These are phyloP conservation scores for Alternaria tenuissima DNA, from an alignment of 2,329 filamentous ascomycete genomes.

Conservation along the genomic window DNA sequence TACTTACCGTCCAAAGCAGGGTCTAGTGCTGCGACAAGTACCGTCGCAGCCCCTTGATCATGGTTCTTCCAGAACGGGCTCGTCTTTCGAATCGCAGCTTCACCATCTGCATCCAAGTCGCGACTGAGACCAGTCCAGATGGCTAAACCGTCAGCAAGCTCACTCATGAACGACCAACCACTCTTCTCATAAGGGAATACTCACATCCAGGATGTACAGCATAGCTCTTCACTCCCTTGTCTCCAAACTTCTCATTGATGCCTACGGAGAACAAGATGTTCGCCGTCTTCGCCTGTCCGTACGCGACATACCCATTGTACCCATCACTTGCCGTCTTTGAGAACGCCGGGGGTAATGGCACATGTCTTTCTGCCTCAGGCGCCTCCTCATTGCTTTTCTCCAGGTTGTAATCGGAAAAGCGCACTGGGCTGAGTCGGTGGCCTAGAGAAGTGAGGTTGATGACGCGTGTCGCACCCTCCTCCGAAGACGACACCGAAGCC, in stretches of 20 bases:
- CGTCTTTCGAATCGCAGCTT: constrained; percentile 36
- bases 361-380: constrained; percentile 35
- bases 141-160: constrained; percentile 23
- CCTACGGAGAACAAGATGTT: constrained; percentile 43
- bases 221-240: constrained; percentile 38
- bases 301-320: constrained; percentile 41
- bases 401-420: constrained; percentile 58
- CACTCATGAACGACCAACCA: not conserved
- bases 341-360: constrained; percentile 30
- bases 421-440: constrained; percentile 37
- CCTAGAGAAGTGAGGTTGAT: constrained; percentile 44
- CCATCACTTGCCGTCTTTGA: constrained; percentile 20
- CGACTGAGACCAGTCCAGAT: constrained; percentile 42
- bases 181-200: constrained; percentile 3
- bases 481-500: constrained; percentile 42
- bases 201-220: constrained; percentile 47
- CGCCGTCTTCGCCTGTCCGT: constrained; percentile 44
- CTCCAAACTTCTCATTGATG: constrained; percentile 27
- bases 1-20: constrained; percentile 34
- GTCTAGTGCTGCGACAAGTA: constrained; percentile 44
- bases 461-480: constrained; percentile 32
- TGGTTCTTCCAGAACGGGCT: constrained; percentile 45
- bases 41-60: constrained; percentile 44
- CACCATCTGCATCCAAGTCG: constrained; percentile 38
- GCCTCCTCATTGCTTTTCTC: constrained; percentile 32